Evolutionary conservation across 164 flowering plant genomes (phyloP).

Genomic region (Dillenia turbinata): DNA sequence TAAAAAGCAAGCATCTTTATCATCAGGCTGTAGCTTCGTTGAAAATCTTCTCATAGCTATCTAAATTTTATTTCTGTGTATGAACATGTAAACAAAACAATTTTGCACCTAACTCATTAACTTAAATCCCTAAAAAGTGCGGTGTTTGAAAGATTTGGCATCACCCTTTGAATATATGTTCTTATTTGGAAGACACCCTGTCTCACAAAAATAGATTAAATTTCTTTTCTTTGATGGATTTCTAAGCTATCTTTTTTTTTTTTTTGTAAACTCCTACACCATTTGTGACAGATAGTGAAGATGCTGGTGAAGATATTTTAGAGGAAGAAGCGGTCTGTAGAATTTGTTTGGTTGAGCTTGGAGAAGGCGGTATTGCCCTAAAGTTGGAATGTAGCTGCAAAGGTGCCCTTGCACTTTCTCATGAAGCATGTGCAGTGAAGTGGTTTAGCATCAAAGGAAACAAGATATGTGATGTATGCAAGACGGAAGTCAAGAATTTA

Average conservation of each 20-base stretch:
- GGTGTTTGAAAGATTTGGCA: no score
- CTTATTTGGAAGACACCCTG: no score
- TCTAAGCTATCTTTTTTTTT: neutral
- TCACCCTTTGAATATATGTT: no score
- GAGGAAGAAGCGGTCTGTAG: slow-evolving; percentile 89
- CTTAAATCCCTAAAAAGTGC: no score
- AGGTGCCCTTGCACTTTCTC: slow-evolving; percentile 91
- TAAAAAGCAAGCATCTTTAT: no score
- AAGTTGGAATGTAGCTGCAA: slow-evolving; percentile 88
- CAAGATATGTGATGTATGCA: slow-evolving; percentile 76
- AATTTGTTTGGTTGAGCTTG: slow-evolving; percentile 74
- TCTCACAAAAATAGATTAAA: no score
- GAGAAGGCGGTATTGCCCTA: slow-evolving; percentile 74
- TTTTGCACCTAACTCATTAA: no score
- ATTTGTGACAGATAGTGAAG: slow-evolving; percentile 34
- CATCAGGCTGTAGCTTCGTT: no score
- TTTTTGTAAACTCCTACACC: neutral
- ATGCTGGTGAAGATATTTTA: slow-evolving; percentile 66
- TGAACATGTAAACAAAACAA: no score
- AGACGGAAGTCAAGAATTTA: slow-evolving; percentile 67
- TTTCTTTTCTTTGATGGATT: neutral
- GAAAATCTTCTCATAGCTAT: no score
- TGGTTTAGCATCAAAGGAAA: slow-evolving; percentile 92
- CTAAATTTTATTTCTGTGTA: no score
- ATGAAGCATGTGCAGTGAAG: slow-evolving; percentile 76